Percentiles rank a stretch among this genome's conserved stretches.
phyloP scores from a whole-genome alignment of 179 eudicot genomes.

The Heliamphora pulchella region DNA sequence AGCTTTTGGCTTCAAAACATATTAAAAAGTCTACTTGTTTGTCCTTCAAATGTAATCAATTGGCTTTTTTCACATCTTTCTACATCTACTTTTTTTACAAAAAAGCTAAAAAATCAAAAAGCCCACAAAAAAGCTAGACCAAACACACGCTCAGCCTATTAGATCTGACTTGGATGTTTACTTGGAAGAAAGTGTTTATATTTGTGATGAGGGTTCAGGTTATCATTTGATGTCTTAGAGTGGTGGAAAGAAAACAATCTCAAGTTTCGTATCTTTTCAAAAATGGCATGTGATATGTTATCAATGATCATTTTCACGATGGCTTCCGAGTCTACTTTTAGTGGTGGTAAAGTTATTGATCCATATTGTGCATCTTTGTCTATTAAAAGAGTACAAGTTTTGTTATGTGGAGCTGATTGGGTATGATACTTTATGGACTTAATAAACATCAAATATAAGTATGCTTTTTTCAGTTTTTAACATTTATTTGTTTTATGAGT shows the following conservation, averaged over 20 bases:
- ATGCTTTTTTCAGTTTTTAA: not conserved
- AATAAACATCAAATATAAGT: constrained; percentile 7
- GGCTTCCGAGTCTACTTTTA: constrained; percentile 31
- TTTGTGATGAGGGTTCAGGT: not conserved
- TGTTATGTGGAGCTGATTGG: constrained; percentile 46
- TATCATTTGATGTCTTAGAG: constrained; percentile 19
- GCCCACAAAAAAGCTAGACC: no score
- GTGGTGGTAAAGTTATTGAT: constrained; percentile 44
- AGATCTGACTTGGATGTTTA: constrained; percentile 7
- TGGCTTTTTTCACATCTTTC: no score
- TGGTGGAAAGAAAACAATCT: constrained; percentile 12
- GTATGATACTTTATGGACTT: constrained; percentile 16
- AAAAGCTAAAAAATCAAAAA: no score
- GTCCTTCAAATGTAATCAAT: no score
- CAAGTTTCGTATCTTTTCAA: constrained; percentile 36
- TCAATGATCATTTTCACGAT: constrained; percentile 35
- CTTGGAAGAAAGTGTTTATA: constrained; percentile 9
- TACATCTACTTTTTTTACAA: no score
- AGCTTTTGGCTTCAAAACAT: no score
- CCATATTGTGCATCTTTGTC: constrained; percentile 37
- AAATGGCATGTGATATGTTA: constrained; percentile 45
- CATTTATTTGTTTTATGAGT: not conserved
- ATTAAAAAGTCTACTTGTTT: no score
- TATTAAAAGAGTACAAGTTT: constrained; percentile 39
- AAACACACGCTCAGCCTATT: not conserved